Conservation (phyloP, 2,329 filamentous ascomycete genomes). For the Hypoxylon sp. region DNA sequence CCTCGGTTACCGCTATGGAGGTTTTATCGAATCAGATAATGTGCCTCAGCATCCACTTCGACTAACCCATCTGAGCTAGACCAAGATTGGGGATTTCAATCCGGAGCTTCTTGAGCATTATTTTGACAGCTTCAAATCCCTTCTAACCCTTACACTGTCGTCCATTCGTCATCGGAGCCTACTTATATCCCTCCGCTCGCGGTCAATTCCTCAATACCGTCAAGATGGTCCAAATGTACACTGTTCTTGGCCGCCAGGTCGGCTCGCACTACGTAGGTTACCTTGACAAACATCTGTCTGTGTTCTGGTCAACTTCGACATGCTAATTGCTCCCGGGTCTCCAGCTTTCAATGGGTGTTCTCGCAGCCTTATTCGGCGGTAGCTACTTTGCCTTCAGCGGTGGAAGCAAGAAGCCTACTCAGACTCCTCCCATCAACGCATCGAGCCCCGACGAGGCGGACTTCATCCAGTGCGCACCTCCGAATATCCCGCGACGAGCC, state of each 20-base stretch:
- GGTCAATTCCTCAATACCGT: slow-evolving; percentile 52
- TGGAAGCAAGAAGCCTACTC: slow-evolving; percentile 61
- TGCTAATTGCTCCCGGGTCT: slow-evolving; percentile 32
- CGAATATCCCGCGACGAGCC: slow-evolving; percentile 40
- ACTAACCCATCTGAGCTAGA: slow-evolving; percentile 30
- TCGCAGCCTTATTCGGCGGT: slow-evolving; percentile 67
- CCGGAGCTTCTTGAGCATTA: slow-evolving; percentile 53
- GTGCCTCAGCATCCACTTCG: slow-evolving; percentile 15
- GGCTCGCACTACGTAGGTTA: slow-evolving; percentile 73
- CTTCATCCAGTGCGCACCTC: slow-evolving; percentile 72
- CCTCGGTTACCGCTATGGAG: slow-evolving; percentile 15
- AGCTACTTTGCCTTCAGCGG: slow-evolving; percentile 62
- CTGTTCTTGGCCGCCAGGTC: slow-evolving; percentile 71
- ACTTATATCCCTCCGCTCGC: slow-evolving; percentile 37
- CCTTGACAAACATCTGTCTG: slow-evolving; percentile 29
- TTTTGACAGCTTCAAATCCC: slow-evolving; percentile 49
- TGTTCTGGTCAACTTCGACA: slow-evolving; percentile 4
- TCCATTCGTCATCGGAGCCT: slow-evolving; percentile 40
- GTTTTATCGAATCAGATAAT: slow-evolving; percentile 26
- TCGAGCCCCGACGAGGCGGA: slow-evolving; percentile 74
- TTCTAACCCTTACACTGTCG: slow-evolving; percentile 34
- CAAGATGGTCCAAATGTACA: slow-evolving; percentile 68
- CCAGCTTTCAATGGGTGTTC: slow-evolving; percentile 71
- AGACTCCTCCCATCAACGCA: slow-evolving; percentile 73
- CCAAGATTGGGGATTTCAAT: slow-evolving; percentile 43